phyloP scores from a whole-genome alignment of 805 yeast genomes.

The Saccharomycopsis sp. region DNA sequence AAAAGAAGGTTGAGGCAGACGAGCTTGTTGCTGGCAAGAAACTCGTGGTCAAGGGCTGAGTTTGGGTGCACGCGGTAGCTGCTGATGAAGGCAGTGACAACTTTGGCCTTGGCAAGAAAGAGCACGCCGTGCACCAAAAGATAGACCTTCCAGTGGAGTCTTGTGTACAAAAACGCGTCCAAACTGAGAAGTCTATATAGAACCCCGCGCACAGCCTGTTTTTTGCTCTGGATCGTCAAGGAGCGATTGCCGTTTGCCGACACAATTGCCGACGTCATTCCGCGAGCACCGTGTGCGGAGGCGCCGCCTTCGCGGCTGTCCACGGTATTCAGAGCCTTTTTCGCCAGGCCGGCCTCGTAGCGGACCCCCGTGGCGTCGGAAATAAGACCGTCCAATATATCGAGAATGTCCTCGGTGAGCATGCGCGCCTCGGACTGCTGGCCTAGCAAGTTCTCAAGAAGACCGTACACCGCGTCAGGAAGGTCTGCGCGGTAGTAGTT shows the following conservation, averaged over 20 bases:
- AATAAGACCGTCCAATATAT: constrained; percentile 23
- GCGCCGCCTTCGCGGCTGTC: no score
- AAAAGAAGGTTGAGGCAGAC: neutral
- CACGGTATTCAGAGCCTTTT: no score
- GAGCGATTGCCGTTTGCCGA: neutral
- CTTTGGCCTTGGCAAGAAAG: neutral
- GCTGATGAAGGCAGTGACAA: neutral
- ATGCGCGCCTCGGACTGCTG: constrained; percentile 36
- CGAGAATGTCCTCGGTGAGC: constrained; percentile 34
- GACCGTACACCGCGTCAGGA: constrained; percentile 28
- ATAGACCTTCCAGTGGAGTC: neutral
- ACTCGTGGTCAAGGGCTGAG: neutral
- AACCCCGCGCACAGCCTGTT: neutral
- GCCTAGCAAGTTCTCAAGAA: constrained; percentile 36
- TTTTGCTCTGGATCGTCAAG: neutral
- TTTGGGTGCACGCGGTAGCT: neutral
- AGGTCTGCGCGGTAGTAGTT: constrained; percentile 26
- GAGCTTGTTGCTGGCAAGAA: neutral
- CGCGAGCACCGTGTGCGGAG: no score
- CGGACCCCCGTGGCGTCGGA: neutral
- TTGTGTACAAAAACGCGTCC: neutral
- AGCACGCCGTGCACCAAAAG: neutral
- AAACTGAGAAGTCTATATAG: neutral
- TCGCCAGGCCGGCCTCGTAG: no score
- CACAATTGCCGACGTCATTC: neutral